These are phyloP conservation scores for Trichoderma sp. DNA, from an alignment of 2,329 filamentous ascomycete genomes.

Conservation along the genomic window DNA sequence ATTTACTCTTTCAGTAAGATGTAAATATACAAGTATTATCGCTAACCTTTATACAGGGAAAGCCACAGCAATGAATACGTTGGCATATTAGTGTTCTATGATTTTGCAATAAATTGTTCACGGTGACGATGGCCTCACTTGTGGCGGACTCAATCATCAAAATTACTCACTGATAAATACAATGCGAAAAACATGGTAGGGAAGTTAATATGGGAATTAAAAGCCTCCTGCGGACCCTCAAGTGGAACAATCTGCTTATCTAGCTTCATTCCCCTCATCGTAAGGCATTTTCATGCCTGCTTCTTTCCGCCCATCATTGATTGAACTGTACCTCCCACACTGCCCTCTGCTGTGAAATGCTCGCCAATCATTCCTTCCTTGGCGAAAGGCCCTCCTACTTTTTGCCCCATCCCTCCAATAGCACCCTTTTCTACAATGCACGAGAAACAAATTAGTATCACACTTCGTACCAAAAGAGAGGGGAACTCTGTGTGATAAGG, in stretches of 20 bases:
- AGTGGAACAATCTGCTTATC: background rate
- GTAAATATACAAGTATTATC: background rate
- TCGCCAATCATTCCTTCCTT: constrained; percentile 4
- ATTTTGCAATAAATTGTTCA: background rate
- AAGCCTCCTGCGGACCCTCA: background rate
- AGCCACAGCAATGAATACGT: background rate
- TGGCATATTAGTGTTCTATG: background rate
- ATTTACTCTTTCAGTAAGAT: background rate
- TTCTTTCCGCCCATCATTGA: background rate
- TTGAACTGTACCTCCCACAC: background rate
- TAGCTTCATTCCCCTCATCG: background rate
- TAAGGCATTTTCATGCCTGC: background rate
- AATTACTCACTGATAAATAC: background rate
- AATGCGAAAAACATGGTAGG: background rate
- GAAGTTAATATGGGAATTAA: background rate
- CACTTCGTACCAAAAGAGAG: background rate
- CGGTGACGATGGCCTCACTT: background rate
- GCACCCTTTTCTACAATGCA: background rate
- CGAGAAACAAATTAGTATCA: background rate
- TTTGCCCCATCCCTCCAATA: background rate
- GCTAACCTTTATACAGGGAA: background rate
- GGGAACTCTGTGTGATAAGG: background rate
- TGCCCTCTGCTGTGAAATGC: background rate
- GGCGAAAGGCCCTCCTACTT: background rate
- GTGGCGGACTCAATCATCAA: no score